These are phyloP conservation scores for Claviceps citrina DNA, from an alignment of 2,329 filamentous ascomycete species.

Conservation along the genomic window DNA sequence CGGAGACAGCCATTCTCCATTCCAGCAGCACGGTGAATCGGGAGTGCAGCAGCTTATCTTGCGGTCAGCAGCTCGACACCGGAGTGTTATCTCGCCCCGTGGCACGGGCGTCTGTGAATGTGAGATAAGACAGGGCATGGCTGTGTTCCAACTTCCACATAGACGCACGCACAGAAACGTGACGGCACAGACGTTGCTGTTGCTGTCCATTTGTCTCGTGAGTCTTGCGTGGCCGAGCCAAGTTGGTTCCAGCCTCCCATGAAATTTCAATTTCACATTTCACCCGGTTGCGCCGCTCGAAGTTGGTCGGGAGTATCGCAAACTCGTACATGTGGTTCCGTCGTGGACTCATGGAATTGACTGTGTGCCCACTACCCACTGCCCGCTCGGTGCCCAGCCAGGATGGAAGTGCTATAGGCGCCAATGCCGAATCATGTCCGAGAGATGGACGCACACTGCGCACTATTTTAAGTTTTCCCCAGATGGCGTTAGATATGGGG, in stretches of 20 bases:
- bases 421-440: slow-evolving; percentile 4
- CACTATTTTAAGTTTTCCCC: not conserved
- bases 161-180: not conserved
- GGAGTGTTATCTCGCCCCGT: slow-evolving; percentile 2
- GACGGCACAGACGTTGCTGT: not conserved
- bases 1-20: not conserved
- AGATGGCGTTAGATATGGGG: not conserved
- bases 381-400: too few species aligned
- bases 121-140: slow-evolving; percentile 1
- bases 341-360: too few species aligned
- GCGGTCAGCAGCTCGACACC: slow-evolving; percentile 3
- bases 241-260: too few species aligned
- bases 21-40: not conserved
- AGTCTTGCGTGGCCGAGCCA: too few species aligned
- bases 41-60: slow-evolving; percentile 6
- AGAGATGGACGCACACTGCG: too few species aligned
- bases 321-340: too few species aligned
- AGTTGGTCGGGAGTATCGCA: too few species aligned
- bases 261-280: too few species aligned
- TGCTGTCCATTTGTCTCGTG: too few species aligned
- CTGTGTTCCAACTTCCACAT: not conserved
- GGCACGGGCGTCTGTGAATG: not conserved
- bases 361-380: too few species aligned
- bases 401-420: not conserved
- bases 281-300: too few species aligned